Evolutionary conservation across 2,329 filamentous ascomycete genomes (phyloP).

Genomic region (Fusarium sp.): DNA sequence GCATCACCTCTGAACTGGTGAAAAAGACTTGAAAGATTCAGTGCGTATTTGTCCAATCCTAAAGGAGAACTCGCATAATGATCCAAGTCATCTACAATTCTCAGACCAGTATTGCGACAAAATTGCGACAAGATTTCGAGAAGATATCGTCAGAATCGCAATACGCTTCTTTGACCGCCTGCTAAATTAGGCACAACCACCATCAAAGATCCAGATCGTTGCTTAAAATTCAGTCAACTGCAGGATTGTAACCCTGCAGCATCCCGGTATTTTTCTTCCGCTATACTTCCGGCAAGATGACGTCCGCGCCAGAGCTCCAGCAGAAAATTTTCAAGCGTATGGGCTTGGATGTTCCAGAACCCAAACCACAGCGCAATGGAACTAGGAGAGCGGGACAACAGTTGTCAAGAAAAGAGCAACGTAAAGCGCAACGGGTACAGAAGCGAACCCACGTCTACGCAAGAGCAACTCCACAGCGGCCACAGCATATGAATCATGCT

Average conservation of each 20-base stretch:
- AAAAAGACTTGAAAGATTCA: not conserved
- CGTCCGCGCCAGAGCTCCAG: slow-evolving; percentile 49
- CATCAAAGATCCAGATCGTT: slow-evolving; percentile 6
- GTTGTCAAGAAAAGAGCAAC: slow-evolving; percentile 68
- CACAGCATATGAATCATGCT: not conserved
- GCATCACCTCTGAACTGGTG: too few species aligned
- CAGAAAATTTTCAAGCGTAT: slow-evolving; percentile 53
- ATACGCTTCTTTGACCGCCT: slow-evolving; percentile 8
- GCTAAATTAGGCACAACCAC: slow-evolving; percentile 2
- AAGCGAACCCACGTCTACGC: slow-evolving; percentile 62
- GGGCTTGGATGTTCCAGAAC: slow-evolving; percentile 47
- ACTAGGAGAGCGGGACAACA: slow-evolving; percentile 28
- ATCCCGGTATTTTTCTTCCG: not conserved
- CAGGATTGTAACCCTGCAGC: not conserved
- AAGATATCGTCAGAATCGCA: not conserved
- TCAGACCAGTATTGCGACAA: not conserved
- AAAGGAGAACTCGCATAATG: rapidly evolving
- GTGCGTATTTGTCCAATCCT: not conserved
- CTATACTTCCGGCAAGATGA: slow-evolving; percentile 7
- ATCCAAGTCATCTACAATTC: not conserved
- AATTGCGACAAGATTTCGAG: not conserved
- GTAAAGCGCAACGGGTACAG: slow-evolving; percentile 71
- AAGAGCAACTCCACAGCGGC: slow-evolving; percentile 28
- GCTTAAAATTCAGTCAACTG: slow-evolving; percentile 10
- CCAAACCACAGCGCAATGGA: slow-evolving; percentile 20